Evolutionary conservation across 2,329 filamentous ascomycete species (phyloP), one percentile per base, ranked within the genome.

Genomic region (Botryotinia narcissicola): DNA sequence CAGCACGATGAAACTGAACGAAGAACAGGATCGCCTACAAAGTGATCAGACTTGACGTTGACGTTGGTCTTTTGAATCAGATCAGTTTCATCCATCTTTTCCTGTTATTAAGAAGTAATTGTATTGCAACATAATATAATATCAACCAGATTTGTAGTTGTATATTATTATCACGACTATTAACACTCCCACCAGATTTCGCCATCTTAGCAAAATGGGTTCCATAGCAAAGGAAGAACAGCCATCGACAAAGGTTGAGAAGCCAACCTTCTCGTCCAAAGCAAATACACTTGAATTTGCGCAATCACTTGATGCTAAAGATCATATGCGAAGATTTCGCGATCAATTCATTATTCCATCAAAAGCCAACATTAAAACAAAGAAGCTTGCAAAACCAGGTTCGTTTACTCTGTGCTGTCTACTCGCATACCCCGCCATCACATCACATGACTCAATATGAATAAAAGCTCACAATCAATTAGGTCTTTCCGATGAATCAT

Each of bases 301-400:
- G 42, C 77, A 82, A 72, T 81, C 82, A 40, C 84, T 92, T 9
- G 91, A 93, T 81, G 82, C 83, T 0, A 84, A 88, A 77, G 91
- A 93, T 79, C 82, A 85, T n/a, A 81, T 94, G 57, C 82, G 83
- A 25, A 83, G 85, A 73, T 86, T 93, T 72, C 88, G 93, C 46
- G 83, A 89, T 37, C 88, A 95, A 77, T 97, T 95, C 81, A 86
- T 92, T 66, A 90, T 97, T 63, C 94, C 94, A 0, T 92, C 91
- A 4, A 93, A 90, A 81, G 85, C 84, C 16, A 93, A 94, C 59
- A 82, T 96, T 63, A 90, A 87, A 80, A 88, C 91, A 76, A 91
- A 85, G 75, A 88, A 86, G 0, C 35, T 72, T 35, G 71, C n/a
- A 18, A 72, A 72, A 46, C 71, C 71, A 68, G 71, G 71, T 72